Evolutionary conservation across 768 basidiomycete species (phyloP).

Genomic region (Cyclocybe cylindracea): DNA sequence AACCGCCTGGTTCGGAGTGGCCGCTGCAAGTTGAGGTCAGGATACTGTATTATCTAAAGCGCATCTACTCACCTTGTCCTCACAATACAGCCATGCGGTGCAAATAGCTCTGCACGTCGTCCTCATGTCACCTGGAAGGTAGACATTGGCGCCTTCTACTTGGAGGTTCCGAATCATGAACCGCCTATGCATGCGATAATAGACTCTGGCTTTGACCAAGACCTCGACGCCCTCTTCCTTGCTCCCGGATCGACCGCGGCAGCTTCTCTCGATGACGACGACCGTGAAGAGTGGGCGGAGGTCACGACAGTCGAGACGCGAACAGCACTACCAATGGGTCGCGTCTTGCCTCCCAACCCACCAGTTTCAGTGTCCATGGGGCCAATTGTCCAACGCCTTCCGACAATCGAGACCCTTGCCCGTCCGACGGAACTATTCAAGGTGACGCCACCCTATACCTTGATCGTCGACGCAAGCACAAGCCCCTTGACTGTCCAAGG

Average conservation of each 20-base stretch:
- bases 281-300: slow-evolving; percentile 35
- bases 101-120: slow-evolving; percentile 11
- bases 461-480: slow-evolving; percentile 32
- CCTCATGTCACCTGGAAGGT: slow-evolving; percentile 29
- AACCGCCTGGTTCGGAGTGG: slow-evolving; percentile 13
- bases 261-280: neutral
- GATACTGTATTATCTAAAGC: no score
- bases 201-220: slow-evolving; percentile 32
- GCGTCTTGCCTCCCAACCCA: neutral
- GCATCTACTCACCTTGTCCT: no score
- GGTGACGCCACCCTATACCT: slow-evolving; percentile 27
- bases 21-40: slow-evolving; percentile 30
- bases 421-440: slow-evolving; percentile 36
- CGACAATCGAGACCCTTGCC: slow-evolving; percentile 25
- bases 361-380: neutral
- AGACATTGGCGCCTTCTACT: slow-evolving; percentile 26
- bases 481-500: slow-evolving; percentile 30
- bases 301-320: slow-evolving; percentile 16
- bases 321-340: neutral
- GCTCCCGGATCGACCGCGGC: neutral
- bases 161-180: slow-evolving; percentile 32
- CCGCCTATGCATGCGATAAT: slow-evolving; percentile 25
- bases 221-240: slow-evolving; percentile 32
- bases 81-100: no score
- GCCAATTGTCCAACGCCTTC: slow-evolving; percentile 19